These are phyloP conservation scores for Leptographium lundbergii DNA, from an alignment of 2,329 filamentous ascomycete species.

Conservation along the genomic window DNA sequence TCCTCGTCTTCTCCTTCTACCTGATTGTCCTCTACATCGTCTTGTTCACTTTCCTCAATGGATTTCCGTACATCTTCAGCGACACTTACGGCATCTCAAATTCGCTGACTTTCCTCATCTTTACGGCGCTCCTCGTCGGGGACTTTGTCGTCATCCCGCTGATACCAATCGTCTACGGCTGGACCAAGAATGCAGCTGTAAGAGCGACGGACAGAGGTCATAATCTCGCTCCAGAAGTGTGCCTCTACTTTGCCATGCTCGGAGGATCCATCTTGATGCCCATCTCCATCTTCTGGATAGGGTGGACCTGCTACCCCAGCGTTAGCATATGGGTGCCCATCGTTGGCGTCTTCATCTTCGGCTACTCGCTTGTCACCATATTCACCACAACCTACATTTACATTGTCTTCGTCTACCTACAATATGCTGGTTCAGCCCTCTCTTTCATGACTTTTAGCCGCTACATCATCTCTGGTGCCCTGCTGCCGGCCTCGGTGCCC, in stretches of 20 bases:
- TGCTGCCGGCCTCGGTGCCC: neutral
- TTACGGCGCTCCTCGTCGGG: slow-evolving; percentile 16
- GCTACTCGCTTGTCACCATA: neutral
- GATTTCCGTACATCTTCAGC: slow-evolving; percentile 37
- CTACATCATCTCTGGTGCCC: neutral
- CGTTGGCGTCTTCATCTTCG: slow-evolving; percentile 6
- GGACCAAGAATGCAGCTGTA: neutral
- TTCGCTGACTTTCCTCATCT: slow-evolving; percentile 5
- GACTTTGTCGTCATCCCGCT: slow-evolving; percentile 19
- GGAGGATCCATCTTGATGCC: slow-evolving; percentile 12
- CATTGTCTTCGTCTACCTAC: neutral
- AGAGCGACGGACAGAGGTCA: neutral
- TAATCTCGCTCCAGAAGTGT: slow-evolving; percentile 30
- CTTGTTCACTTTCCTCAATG: slow-evolving; percentile 33
- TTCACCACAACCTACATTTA: neutral
- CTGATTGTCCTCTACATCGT: slow-evolving; percentile 33
- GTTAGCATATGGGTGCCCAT: slow-evolving; percentile 13
- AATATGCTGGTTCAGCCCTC: neutral
- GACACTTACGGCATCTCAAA: slow-evolving; percentile 27
- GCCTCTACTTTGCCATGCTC: slow-evolving; percentile 38
- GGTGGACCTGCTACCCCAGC: neutral
- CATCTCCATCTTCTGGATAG: neutral
- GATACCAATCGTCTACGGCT: neutral
- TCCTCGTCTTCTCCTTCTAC: slow-evolving; percentile 31
- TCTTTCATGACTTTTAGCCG: neutral